Conservation (phyloP, 2,329 filamentous ascomycete species). For the Apiospora phragmitis region DNA sequence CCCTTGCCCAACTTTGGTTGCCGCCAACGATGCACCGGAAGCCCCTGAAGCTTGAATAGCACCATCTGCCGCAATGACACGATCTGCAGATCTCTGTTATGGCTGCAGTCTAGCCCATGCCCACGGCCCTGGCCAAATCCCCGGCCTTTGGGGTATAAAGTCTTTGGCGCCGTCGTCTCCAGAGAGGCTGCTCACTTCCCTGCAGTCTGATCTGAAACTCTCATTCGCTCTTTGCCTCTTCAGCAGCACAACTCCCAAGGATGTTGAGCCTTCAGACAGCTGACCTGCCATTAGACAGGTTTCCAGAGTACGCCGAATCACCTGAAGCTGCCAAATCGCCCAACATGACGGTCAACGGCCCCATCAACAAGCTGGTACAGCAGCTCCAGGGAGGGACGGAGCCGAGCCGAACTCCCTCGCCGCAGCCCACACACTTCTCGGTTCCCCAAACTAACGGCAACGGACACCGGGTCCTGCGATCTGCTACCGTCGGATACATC, state of each 20-base stretch:
- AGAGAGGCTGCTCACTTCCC: neutral
- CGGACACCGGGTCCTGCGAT: slow-evolving; percentile 75
- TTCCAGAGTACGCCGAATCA: slow-evolving; percentile 46
- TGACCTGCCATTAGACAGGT: slow-evolving; percentile 44
- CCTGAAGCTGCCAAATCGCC: slow-evolving; percentile 30
- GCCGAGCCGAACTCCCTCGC: slow-evolving; percentile 71
- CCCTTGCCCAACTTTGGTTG: neutral
- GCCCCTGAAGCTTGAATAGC: slow-evolving; percentile 3
- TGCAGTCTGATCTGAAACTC: neutral
- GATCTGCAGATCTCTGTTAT: neutral
- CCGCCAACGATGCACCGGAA: neutral
- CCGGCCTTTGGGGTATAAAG: neutral
- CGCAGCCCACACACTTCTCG: slow-evolving; percentile 83
- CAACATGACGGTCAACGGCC: slow-evolving; percentile 35
- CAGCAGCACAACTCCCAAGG: slow-evolving; percentile 18
- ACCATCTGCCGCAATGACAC: neutral
- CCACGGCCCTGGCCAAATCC: neutral
- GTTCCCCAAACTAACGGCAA: slow-evolving; percentile 63
- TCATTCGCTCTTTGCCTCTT: slow-evolving; percentile 20
- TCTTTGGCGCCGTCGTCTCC: neutral
- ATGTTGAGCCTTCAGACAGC: slow-evolving; percentile 42
- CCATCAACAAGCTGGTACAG: slow-evolving; percentile 42
- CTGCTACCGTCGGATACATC: slow-evolving; percentile 90
- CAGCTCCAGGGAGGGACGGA: slow-evolving; percentile 41
- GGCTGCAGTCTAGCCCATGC: neutral